A percentile compares a stretch with the other conserved stretches of the same genome.
These are phyloP conservation scores for Rhizoclosmatium globosum DNA, from an alignment of 192 early-diverging fungal genomes.

Conservation along the genomic window DNA sequence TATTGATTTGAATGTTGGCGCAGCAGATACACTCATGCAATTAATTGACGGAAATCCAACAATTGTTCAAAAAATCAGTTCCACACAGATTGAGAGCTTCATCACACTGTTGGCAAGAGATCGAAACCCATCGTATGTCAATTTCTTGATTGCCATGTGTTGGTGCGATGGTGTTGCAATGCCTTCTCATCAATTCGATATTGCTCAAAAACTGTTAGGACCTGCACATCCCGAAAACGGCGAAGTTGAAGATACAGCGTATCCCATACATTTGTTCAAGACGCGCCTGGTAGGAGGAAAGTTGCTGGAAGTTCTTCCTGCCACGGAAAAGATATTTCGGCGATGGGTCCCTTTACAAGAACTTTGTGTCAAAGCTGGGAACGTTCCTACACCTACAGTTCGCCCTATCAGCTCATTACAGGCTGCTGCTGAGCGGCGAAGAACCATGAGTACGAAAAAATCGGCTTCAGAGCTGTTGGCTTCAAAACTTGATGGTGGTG, in stretches of 20 bases:
- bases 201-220: slow-evolving; percentile 36
- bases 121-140: slow-evolving; percentile 44
- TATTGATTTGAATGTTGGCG: slow-evolving; percentile 47
- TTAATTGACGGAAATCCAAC: slow-evolving; percentile 40
- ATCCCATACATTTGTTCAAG: slow-evolving; percentile 25
- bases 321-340: slow-evolving; percentile 17
- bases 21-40: slow-evolving; percentile 51
- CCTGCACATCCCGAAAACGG: not conserved
- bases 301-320: slow-evolving; percentile 28
- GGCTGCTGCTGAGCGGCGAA: not conserved
- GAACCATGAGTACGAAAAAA: slow-evolving; percentile 23
- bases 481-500: not conserved
- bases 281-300: slow-evolving; percentile 5
- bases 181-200: slow-evolving; percentile 36
- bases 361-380: slow-evolving; percentile 24
- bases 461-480: not conserved
- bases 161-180: slow-evolving; percentile 41
- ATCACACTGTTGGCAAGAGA: slow-evolving; percentile 36
- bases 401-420: not conserved
- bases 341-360: slow-evolving; percentile 37
- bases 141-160: slow-evolving; percentile 48
- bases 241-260: not conserved
- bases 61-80: slow-evolving; percentile 39
- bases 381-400: not conserved
- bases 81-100: slow-evolving; percentile 40